Percentiles rank a stretch among this genome's conserved stretches.
phyloP scores from a whole-genome alignment of 2,329 filamentous ascomycete species.

The Epichloe hybrida region DNA sequence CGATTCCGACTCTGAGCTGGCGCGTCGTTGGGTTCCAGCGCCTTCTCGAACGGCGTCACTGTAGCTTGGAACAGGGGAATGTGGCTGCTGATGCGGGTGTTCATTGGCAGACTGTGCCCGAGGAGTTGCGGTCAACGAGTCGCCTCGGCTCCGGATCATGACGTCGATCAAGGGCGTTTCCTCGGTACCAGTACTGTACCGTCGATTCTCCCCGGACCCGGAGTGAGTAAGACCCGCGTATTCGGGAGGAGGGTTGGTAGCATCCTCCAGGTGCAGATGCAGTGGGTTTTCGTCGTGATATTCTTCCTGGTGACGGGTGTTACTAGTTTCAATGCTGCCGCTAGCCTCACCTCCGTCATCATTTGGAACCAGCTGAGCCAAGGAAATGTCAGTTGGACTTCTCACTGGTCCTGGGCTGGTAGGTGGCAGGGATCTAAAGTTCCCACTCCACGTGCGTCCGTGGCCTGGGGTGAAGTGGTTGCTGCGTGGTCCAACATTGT shows the following conservation, averaged over 20 bases:
- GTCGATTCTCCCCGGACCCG: conserved; percentile 35
- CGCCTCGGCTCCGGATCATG: conserved; percentile 36
- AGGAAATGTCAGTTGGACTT: conserved; percentile 89
- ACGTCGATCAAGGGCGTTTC: conserved; percentile 40
- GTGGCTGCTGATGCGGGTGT: conserved; percentile 8
- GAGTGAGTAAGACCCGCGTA: conserved; percentile 55
- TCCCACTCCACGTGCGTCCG: conserved; percentile 61
- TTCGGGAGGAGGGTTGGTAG: conserved; percentile 53
- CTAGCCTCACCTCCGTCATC: conserved; percentile 56
- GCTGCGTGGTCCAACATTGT: conserved; percentile 26
- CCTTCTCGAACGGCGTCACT: conserved; percentile 56
- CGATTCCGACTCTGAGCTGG: conserved; percentile 8
- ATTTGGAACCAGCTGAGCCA: conserved; percentile 65
- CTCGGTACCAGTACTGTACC: conserved; percentile 45
- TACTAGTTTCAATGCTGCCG: conserved; percentile 10
- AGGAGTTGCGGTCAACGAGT: conserved; percentile 28
- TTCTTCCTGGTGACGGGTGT: conserved; percentile 12
- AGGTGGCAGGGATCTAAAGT: conserved; percentile 60
- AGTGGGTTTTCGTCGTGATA: conserved; percentile 24
- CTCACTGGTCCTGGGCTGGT: conserved; percentile 80
- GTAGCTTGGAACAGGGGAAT: conserved; percentile 69
- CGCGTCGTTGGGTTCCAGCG: conserved; percentile 15
- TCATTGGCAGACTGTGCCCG: conserved; percentile 8
- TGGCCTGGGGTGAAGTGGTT: conserved; percentile 49
- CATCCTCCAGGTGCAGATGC: conserved; percentile 34